Conservation (phyloP, 2,329 filamentous ascomycete species). For the Plenodomus lindquistii region DNA sequence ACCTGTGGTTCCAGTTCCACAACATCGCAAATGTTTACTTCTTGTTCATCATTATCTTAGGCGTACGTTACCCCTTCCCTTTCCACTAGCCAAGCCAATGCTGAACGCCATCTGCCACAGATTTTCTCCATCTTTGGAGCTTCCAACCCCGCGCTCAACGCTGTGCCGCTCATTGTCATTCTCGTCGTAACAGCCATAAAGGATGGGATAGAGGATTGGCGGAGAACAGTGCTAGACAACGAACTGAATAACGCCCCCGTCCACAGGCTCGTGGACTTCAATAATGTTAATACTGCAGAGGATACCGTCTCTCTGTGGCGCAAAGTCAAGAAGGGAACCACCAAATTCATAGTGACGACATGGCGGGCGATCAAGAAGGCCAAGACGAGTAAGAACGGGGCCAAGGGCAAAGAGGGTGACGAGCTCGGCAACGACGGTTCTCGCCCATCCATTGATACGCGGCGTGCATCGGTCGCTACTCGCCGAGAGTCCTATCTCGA, state of each 20-base stretch:
- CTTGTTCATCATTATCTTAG: slow-evolving; percentile 91
- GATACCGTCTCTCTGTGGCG: slow-evolving; percentile 88
- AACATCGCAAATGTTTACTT: slow-evolving; percentile 99
- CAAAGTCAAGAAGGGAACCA: slow-evolving; percentile 84
- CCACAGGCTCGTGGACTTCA: slow-evolving; percentile 83
- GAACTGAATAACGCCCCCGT: slow-evolving; percentile 96
- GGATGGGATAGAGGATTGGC: slow-evolving; percentile 93
- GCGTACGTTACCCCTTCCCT: slow-evolving; percentile 64
- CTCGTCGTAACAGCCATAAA: slow-evolving; percentile 86
- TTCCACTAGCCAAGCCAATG: slow-evolving; percentile 5
- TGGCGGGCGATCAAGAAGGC: slow-evolving; percentile 53
- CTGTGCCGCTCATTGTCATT: slow-evolving; percentile 92
- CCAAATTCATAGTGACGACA: slow-evolving; percentile 62
- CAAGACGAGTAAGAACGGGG: slow-evolving; percentile 45
- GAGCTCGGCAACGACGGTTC: slow-evolving; percentile 57
- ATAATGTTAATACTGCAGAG: slow-evolving; percentile 89
- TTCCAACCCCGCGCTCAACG: slow-evolving; percentile 83
- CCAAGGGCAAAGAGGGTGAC: slow-evolving; percentile 49
- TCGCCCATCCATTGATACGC: slow-evolving; percentile 69
- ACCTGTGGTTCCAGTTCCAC: slow-evolving; percentile 96
- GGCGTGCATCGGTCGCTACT: slow-evolving; percentile 61
- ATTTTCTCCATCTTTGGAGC: slow-evolving; percentile 96
- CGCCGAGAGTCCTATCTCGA: slow-evolving; percentile 58
- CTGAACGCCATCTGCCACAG: slow-evolving; percentile 54
- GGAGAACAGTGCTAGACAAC: slow-evolving; percentile 86